Percentiles rank a stretch among this genome's conserved stretches.
Evolutionary conservation across 768 basidiomycete genomes (phyloP).

Genomic region (Tephrocybe sp.): DNA sequence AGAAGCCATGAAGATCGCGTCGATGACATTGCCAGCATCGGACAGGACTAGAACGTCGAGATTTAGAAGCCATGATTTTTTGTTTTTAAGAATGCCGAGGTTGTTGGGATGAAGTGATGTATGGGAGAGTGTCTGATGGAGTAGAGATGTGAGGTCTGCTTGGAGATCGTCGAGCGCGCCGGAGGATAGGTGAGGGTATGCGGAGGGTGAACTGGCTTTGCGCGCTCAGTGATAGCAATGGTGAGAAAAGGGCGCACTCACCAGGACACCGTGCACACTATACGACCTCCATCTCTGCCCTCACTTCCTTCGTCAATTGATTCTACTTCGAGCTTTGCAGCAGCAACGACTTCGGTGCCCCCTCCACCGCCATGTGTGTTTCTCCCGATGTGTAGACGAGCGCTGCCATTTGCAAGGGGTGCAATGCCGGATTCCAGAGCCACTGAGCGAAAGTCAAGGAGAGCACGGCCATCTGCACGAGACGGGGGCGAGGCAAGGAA

Average conservation of each 20-base stretch:
- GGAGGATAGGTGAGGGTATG: conserved; percentile 68
- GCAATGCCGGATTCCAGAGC: conserved; percentile 75
- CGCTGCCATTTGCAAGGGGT: conserved; percentile 84
- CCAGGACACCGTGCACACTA: conserved; percentile 76
- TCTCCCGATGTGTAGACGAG: conserved; percentile 68
- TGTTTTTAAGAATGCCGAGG: conserved; percentile 53
- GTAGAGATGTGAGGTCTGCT: conserved; percentile 61
- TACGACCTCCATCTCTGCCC: conserved; percentile 54
- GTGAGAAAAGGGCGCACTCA: conserved; percentile 35
- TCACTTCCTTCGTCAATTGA: conserved; percentile 37
- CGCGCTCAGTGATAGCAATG: conserved; percentile 10
- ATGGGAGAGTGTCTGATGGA: conserved; percentile 67
- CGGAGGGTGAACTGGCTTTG: conserved; percentile 70
- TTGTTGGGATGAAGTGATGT: conserved; percentile 64
- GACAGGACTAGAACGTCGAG: conserved; percentile 74
- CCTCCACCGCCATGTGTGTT: conserved; percentile 51
- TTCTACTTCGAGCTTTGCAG: conserved; percentile 79
- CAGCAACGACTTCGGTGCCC: conserved; percentile 78
- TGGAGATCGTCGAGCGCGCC: conserved; percentile 73
- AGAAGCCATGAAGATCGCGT: conserved; percentile 77
- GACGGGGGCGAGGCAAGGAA: conserved; percentile 56
- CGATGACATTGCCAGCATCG: conserved; percentile 73
- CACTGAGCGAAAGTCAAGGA: conserved; percentile 65
- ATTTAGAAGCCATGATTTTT: conserved; percentile 74
- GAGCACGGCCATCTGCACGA: conserved; percentile 74